Base-by-base conservation (phyloP, 148 eudicot genomes). In the Heliamphora exappendiculata region DNA sequence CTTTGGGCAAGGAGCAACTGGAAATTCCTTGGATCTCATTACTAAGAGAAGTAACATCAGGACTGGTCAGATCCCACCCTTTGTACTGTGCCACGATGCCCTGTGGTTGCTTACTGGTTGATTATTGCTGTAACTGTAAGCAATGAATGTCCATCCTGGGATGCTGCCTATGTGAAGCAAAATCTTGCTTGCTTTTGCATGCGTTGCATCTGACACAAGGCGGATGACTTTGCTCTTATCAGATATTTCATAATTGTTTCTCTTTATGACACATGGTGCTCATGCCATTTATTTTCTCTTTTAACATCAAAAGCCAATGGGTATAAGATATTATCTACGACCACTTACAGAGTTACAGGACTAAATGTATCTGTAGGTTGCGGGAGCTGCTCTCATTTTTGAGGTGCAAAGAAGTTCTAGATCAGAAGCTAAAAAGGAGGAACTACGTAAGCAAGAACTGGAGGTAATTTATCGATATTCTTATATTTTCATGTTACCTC, bases 361-460 rank as follows among this genome's bases (percentile, higher is more conserved):
- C 4, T 20, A 50, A 75, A 67, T 66, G 50, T 72, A 60, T 74
- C 73, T 63, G 39, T 75, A 94, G 98, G 98, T 94, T 77, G 98
- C 89, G 67, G 95, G 88, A 66, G 96, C 84, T 68, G 91, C 92
- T 72, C 81, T 94, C 49, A 76, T 92, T 10, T 92, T 90, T 65
- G 98, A 94, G 84, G 94, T 89, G 79, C 96, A 94, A 75, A 92
- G 98, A 82, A 94, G 83, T 85, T 54, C 94, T 45, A 85, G 91
- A 70, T 87, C 94, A 76, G 96, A 93, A 77, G 98, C 97, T 59
- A 92, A 79, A 81, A 94, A 90, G 78, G 98, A 94, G 82, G 98
- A 90, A 81, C 17, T 76, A 57, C 86, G 90, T 26, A 90, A 73
- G 78, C 85, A 86, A 87, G 96, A 91, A 78, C 11, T 92, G 75